Evolutionary conservation across 345 rosid genomes (phyloP).

Genomic region (Pelargonium nanum): DNA sequence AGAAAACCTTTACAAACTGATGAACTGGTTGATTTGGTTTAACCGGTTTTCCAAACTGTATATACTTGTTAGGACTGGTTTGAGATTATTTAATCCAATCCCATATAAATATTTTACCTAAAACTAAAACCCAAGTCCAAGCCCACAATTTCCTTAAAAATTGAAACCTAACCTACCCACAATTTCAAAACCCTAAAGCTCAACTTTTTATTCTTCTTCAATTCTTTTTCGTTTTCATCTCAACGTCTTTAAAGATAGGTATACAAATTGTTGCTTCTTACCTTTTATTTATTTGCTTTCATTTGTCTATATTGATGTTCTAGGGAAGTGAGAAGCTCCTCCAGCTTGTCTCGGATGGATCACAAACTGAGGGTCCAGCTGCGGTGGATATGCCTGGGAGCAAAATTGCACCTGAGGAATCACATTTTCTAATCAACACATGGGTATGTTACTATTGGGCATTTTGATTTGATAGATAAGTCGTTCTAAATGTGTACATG

Average conservation of each 20-base stretch:
- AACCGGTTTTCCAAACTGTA: no score
- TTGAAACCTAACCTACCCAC: no score
- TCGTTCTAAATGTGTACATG: not conserved
- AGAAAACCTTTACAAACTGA: no score
- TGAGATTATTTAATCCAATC: no score
- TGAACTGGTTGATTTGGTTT: no score
- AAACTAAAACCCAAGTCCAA: no score
- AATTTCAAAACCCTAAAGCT: no score
- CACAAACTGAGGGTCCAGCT: slow-evolving; percentile 19
- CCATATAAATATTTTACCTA: no score
- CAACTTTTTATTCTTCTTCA: no score
- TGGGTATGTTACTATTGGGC: slow-evolving; percentile 30
- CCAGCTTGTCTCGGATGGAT: slow-evolving; percentile 43
- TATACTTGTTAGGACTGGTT: no score
- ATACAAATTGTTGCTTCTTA: not conserved
- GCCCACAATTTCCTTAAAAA: no score
- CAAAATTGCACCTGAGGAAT: slow-evolving; percentile 14
- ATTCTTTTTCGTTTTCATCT: not conserved
- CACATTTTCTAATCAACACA: slow-evolving; percentile 13
- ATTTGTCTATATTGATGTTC: slow-evolving; percentile 7
- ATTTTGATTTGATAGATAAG: not conserved
- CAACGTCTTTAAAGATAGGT: not conserved
- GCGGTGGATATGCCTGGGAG: slow-evolving; percentile 12
- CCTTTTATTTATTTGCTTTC: not conserved
- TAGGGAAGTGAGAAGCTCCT: slow-evolving; percentile 97